Base-by-base conservation (phyloP, 768 basidiomycete species). In the Podaxis mareebaensis region DNA sequence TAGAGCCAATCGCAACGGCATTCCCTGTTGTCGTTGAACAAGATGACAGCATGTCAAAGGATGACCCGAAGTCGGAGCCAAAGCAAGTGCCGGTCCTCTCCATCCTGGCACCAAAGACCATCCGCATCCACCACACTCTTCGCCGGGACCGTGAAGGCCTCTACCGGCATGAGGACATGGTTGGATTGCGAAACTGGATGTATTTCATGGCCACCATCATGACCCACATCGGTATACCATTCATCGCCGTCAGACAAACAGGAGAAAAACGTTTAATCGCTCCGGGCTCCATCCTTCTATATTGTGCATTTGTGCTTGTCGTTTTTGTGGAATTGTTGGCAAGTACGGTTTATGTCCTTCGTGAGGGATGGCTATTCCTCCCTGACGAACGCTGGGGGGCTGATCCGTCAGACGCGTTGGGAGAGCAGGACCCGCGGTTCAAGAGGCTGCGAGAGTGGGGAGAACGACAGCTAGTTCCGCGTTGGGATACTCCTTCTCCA, bases 371-470 rank as follows among this genome's bases (percentile, higher is more conserved):
- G 53, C 30, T 38, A n/a, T 54, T 54, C n/a, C 53, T 54, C 33
- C 53, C 53, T 8, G 53, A 54, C 17, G 17, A 54, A 8, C 33
- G 36, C 6, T 54, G 53, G 53, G 33, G 53, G 7, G 33, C 7
- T 17, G 33, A 54, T 38, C 53, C 53, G n/a, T 54, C 53, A 10
- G 33, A 38, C 7, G 33, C 30, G 53, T 13, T 54, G n/a, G 53
- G 53, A 36, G 53, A 54, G 20, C 53, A 38, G 33, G 53, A 54
- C n/a, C 53, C 53, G 22, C 53, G 53, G 33, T 54, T 54, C 53
- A 54, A 22, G 33, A 33, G 10, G 4, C n/a, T 54, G 33, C 30
- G 36, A n/a, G 12, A 12, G 12, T 54, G 53, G 53, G 53, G 53
- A 3, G 53, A 38, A 38, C 20, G 33, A 26, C 53, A 54, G 15